Percentiles rank a stretch among this genome's conserved stretches.
phyloP scores from a whole-genome alignment of 352 stramenopile genomes.

The Globisporangium canariense region DNA sequence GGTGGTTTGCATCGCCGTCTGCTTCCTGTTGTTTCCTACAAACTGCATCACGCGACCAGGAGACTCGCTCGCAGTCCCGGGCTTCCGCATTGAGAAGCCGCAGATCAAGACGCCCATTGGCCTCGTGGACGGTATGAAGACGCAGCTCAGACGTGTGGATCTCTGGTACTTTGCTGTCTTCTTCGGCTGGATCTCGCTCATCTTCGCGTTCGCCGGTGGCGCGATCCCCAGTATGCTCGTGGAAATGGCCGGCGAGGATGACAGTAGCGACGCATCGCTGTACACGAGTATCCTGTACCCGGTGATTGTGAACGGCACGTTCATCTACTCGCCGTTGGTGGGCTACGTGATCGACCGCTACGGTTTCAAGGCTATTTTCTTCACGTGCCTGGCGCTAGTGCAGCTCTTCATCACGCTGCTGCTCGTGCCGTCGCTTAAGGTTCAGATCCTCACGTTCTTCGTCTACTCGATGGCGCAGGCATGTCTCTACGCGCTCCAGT shows the following conservation, averaged over 20 bases:
- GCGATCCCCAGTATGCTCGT: slow-evolving; percentile 69
- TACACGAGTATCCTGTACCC: slow-evolving; percentile 77
- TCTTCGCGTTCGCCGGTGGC: slow-evolving; percentile 75
- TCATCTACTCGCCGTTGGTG: slow-evolving; percentile 70
- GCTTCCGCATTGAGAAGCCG: slow-evolving; percentile 48
- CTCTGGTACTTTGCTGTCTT: slow-evolving; percentile 78
- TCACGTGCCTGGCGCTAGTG: slow-evolving; percentile 53
- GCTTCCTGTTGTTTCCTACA: slow-evolving; percentile 67
- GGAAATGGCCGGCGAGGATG: slow-evolving; percentile 25
- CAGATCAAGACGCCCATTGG: slow-evolving; percentile 54
- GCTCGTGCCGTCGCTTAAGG: slow-evolving; percentile 49
- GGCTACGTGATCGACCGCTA: slow-evolving; percentile 77
- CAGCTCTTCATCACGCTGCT: slow-evolving; percentile 67
- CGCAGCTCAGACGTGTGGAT: slow-evolving; percentile 49
- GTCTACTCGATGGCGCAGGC: slow-evolving; percentile 76
- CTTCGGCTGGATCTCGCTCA: slow-evolving; percentile 80
- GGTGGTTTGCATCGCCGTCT: slow-evolving; percentile 36
- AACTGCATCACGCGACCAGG: slow-evolving; percentile 56
- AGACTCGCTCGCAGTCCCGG: slow-evolving; percentile 46
- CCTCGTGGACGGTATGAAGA: slow-evolving; percentile 53
- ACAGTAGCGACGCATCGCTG: slow-evolving; percentile 21
- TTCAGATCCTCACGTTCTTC: slow-evolving; percentile 66
- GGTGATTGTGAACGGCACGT: slow-evolving; percentile 76
- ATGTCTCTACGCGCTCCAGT: slow-evolving; percentile 77
- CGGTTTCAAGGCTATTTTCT: slow-evolving; percentile 77